Conservation (phyloP, 23 red algal genomes). For the Pyropia yezoensis region DNA sequence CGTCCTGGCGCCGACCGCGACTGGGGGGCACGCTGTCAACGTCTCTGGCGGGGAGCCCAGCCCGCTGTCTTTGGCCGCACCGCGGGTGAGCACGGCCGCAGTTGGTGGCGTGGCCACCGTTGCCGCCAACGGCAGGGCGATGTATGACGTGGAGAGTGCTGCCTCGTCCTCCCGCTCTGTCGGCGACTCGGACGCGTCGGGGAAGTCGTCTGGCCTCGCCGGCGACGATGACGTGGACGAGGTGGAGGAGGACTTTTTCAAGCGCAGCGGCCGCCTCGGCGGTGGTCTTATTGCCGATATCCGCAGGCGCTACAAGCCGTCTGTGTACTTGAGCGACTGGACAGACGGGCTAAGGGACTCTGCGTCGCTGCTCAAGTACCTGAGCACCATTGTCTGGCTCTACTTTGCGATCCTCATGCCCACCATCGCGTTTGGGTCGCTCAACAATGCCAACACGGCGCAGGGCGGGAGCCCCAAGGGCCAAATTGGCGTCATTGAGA, state of each 20-base stretch:
- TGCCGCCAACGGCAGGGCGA: conserved; percentile 1
- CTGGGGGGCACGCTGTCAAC: background rate
- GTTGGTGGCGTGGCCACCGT: background rate
- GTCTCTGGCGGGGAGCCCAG: background rate
- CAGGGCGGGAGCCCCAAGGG: conserved; percentile 1
- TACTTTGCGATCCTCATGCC: conserved; percentile 89
- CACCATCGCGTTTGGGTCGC: conserved; percentile 79
- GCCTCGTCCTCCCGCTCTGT: conserved; percentile 24
- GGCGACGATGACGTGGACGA: conserved; percentile 14
- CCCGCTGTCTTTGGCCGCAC: too few species aligned
- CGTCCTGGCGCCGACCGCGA: background rate
- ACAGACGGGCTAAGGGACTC: conserved; percentile 43
- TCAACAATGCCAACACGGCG: conserved; percentile 68
- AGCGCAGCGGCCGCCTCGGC: conserved; percentile 46
- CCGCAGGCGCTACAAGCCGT: conserved; percentile 30
- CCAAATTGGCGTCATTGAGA: conserved; percentile 83
- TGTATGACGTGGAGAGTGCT: conserved; percentile 2
- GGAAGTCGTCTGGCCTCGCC: background rate
- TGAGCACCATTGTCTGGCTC: conserved; percentile 77
- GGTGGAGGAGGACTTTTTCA: conserved; percentile 16
- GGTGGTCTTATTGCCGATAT: conserved; percentile 60
- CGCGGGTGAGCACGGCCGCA: too few species aligned
- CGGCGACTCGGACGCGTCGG: conserved; percentile 5
- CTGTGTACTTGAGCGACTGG: conserved; percentile 80
- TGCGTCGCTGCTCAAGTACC: conserved; percentile 66